Percentiles rank a stretch among this genome's conserved stretches.
phyloP scores from a whole-genome alignment of 225 moss, liverwort and hornwort species.

The Pseudisothecium myosuroides region DNA sequence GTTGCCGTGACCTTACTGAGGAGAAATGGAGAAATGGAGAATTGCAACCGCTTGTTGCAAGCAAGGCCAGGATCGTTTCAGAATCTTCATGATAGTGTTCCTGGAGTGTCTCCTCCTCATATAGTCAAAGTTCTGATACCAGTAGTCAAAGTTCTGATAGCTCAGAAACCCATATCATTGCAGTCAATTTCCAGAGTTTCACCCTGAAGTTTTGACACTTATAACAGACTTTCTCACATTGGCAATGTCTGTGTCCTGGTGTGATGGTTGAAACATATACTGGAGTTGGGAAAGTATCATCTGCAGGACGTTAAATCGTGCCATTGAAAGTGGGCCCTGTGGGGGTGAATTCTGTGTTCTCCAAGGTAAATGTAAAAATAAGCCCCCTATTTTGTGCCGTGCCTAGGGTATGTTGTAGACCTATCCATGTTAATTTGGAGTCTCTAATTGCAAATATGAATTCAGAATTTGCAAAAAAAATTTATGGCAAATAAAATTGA shows the following conservation, averaged over 20 bases:
- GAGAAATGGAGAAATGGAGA: neutral
- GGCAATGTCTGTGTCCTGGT: neutral
- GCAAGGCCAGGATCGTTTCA: no score
- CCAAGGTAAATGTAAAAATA: no score
- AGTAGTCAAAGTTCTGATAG: neutral
- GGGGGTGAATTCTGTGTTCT: no score
- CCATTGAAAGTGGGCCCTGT: no score
- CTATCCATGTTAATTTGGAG: no score
- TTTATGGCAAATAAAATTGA: no score
- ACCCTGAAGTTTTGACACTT: neutral
- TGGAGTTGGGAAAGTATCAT: neutral
- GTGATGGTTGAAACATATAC: accelerated
- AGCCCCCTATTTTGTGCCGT: no score
- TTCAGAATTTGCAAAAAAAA: no score
- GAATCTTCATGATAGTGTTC: neutral
- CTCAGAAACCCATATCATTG: neutral
- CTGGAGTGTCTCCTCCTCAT: no score
- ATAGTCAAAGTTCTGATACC: neutral
- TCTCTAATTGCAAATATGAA: no score
- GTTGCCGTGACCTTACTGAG: neutral
- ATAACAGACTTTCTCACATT: accelerated
- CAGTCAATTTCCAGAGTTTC: neutral
- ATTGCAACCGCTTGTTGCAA: neutral
- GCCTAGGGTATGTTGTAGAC: no score
- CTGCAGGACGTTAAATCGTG: no score